phyloP scores from a whole-genome alignment of 345 rosid species.

The Hibiscus tridactylites region DNA sequence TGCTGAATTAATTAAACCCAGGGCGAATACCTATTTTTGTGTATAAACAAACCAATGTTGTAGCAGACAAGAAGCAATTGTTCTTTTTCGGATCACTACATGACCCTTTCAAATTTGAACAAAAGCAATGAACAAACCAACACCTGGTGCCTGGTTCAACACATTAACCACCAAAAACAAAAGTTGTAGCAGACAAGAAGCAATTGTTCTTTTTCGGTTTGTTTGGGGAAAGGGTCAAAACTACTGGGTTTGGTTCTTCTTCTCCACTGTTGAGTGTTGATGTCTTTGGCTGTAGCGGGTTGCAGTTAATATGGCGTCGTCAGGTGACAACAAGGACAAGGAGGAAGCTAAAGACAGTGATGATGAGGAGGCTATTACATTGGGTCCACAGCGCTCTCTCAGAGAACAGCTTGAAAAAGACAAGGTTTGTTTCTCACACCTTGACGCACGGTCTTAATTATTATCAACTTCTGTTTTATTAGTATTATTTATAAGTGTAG shows the following conservation, averaged over 20 bases:
- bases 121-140: background rate
- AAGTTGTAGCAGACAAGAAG: background rate
- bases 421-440: slow-evolving; percentile 25
- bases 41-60: too few species aligned
- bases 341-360: background rate
- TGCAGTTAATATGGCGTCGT: slow-evolving; percentile 36
- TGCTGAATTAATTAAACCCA: too few species aligned
- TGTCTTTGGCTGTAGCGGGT: slow-evolving; percentile 42
- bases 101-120: slow-evolving; percentile 17
- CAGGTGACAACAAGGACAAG: slow-evolving; percentile 17
- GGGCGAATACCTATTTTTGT: too few species aligned
- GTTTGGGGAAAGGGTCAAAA: background rate
- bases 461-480: too few species aligned
- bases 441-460: background rate
- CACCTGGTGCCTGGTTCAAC: slow-evolving; percentile 2
- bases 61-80: too few species aligned
- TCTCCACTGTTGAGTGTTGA: slow-evolving; percentile 24
- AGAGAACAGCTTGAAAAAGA: slow-evolving; percentile 61
- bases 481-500: slow-evolving; percentile 16
- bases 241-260: too few species aligned
- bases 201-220: background rate
- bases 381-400: slow-evolving; percentile 45
- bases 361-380: slow-evolving; percentile 42
- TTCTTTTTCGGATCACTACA: slow-evolving; percentile 60
- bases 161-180: slow-evolving; percentile 12